A percentile compares a stretch with the other conserved stretches of the same genome.
Conservation (phyloP, 192 early-diverging fungal genomes). For the Podila verticillata region DNA sequence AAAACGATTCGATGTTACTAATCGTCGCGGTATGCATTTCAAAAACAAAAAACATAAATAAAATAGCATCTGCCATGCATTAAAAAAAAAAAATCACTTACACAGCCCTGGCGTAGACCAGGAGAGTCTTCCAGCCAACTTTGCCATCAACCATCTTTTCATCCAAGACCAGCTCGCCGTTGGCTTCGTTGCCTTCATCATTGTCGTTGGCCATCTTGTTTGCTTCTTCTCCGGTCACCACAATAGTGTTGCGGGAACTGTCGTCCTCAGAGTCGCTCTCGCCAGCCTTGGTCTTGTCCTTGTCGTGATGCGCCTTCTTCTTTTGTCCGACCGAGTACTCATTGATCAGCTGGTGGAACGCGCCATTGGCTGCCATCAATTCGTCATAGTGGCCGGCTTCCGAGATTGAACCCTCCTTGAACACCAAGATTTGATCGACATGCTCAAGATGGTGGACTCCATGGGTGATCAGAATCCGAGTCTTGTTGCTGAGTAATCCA, state of each 20-base stretch:
- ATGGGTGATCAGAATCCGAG: conserved; percentile 84
- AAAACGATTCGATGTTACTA: too few species aligned
- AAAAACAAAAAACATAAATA: not conserved
- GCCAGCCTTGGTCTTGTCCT: not conserved
- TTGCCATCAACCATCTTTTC: conserved; percentile 85
- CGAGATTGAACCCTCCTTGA: conserved; percentile 74
- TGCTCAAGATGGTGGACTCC: conserved; percentile 79
- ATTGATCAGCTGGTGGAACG: conserved; percentile 71
- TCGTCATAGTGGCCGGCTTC: conserved; percentile 74
- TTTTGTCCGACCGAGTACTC: conserved; percentile 70
- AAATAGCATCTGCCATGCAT: too few species aligned
- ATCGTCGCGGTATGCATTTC: too few species aligned
- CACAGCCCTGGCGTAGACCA: conserved; percentile 79
- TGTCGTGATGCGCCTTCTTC: conserved; percentile 8
- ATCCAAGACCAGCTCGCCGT: conserved; percentile 67
- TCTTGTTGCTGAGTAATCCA: conserved; percentile 82
- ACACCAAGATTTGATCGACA: conserved; percentile 72
- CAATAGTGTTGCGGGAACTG: too few species aligned
- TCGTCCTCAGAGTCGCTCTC: too few species aligned
- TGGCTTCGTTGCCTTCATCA: conserved; percentile 1
- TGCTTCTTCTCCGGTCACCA: not conserved
- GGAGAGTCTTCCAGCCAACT: conserved; percentile 81
- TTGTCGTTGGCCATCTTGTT: conserved; percentile 29
- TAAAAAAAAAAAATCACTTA: too few species aligned
- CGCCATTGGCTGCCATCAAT: conserved; percentile 68